These are phyloP conservation scores for Hamamelis virginiana DNA, from an alignment of 164 flowering plant genomes.

Conservation along the genomic window DNA sequence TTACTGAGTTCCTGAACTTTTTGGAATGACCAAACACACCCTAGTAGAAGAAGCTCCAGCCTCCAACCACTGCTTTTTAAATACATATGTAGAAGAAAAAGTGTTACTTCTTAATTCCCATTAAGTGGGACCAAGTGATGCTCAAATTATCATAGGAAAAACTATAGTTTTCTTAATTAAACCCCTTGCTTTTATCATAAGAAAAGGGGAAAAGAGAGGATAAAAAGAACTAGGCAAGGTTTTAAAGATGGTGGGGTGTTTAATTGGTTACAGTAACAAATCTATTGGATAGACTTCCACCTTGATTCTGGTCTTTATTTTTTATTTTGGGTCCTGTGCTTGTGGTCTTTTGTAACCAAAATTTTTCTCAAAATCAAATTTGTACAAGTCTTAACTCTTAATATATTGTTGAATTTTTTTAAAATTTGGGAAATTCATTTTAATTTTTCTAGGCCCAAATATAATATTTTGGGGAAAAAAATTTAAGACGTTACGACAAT, in stretches of 20 bases:
- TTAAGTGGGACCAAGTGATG: conserved; percentile 14
- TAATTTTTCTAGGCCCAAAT: too few species aligned
- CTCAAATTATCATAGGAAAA: neutral
- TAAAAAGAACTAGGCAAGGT: neutral
- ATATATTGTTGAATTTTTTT: too few species aligned
- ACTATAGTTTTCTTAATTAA: neutral
- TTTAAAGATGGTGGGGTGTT: neutral
- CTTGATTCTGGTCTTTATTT: too few species aligned
- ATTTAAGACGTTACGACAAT: too few species aligned
- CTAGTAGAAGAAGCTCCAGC: neutral
- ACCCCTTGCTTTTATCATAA: neutral
- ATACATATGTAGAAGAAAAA: conserved; percentile 12
- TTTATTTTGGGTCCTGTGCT: too few species aligned
- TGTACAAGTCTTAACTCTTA: too few species aligned
- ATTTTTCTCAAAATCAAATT: too few species aligned
- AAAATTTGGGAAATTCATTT: too few species aligned
- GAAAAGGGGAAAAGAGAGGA: neutral
- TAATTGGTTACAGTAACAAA: too few species aligned
- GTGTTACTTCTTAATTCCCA: neutral
- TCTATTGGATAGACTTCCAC: too few species aligned
- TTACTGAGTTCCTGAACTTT: conserved; percentile 10
- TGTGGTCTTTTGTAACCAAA: too few species aligned
- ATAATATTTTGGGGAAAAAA: too few species aligned
- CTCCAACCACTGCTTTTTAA: neutral
- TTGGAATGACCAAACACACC: conserved; percentile 9